These are phyloP conservation scores for Vaccinium myrtillus DNA, from an alignment of 148 eudicot genomes.

Conservation along the genomic window DNA sequence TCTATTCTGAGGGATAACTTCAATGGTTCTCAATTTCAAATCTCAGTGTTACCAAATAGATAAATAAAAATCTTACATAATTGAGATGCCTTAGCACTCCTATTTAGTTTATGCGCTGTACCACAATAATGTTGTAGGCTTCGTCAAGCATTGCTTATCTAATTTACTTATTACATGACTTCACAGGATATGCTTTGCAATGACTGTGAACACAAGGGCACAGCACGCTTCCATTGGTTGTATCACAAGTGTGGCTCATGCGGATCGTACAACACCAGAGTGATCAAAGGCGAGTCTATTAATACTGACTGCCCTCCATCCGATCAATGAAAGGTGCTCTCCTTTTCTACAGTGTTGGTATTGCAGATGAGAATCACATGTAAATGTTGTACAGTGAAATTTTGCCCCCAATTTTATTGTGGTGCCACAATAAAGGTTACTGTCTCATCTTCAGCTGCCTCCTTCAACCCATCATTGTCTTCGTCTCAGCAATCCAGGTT, in stretches of 20 bases:
- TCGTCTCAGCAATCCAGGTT: neutral
- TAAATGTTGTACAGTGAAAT: slow-evolving; percentile 19
- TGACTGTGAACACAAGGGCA: slow-evolving; percentile 81
- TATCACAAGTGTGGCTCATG: slow-evolving; percentile 89
- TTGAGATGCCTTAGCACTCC: too few species aligned
- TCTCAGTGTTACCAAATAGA: too few species aligned
- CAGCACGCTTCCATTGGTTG: slow-evolving; percentile 85
- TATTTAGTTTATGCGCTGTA: too few species aligned
- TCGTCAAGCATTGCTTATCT: neutral
- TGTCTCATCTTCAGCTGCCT: neutral
- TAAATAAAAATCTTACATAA: too few species aligned
- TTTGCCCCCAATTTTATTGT: neutral
- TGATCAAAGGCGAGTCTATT: slow-evolving; percentile 53
- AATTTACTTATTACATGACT: neutral
- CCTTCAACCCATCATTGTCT: too few species aligned
- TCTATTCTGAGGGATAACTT: neutral
- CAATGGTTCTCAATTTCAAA: too few species aligned
- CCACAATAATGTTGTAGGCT: neutral
- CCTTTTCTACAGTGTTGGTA: neutral
- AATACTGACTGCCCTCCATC: slow-evolving; percentile 40
- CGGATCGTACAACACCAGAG: slow-evolving; percentile 85
- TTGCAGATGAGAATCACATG: neutral
- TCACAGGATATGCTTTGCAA: slow-evolving; percentile 86
- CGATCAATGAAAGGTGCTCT: slow-evolving; percentile 16
- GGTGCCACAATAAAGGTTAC: neutral